Percentiles rank a stretch among this genome's conserved stretches.
phyloP scores from a whole-genome alignment of 257 asterid species.

The Ajuga chamaepitys region DNA sequence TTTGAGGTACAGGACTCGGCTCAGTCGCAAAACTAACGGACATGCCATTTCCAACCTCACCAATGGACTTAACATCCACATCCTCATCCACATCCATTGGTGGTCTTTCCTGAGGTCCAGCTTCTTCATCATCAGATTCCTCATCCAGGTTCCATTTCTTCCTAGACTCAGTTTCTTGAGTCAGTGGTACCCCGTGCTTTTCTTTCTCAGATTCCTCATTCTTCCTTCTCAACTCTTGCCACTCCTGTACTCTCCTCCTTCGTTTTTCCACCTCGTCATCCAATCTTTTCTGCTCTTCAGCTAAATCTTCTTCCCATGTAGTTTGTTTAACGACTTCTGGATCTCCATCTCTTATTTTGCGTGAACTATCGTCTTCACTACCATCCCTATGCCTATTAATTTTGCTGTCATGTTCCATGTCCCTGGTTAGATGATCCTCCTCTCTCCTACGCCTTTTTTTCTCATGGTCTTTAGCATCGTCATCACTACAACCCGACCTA shows the following conservation, averaged over 20 bases:
- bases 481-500: slow-evolving; percentile 47
- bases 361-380: slow-evolving; percentile 33
- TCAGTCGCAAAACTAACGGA: slow-evolving; percentile 30
- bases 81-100: slow-evolving; percentile 38
- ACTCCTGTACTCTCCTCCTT: slow-evolving; percentile 88
- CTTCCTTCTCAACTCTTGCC: slow-evolving; percentile 77
- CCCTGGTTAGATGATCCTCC: slow-evolving; percentile 43
- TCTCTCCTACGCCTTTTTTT: slow-evolving; percentile 64
- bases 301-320: slow-evolving; percentile 63
- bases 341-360: slow-evolving; percentile 37
- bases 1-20: slow-evolving; percentile 25
- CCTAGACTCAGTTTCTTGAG: slow-evolving; percentile 52
- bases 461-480: slow-evolving; percentile 50
- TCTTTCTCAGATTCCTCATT: slow-evolving; percentile 71
- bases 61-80: slow-evolving; percentile 26
- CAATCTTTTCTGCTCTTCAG: slow-evolving; percentile 72
- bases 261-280: slow-evolving; percentile 86
- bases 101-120: slow-evolving; percentile 38
- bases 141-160: slow-evolving; percentile 88
- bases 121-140: slow-evolving; percentile 88
- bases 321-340: slow-evolving; percentile 30
- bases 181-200: slow-evolving; percentile 43
- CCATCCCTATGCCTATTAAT: slow-evolving; percentile 32
- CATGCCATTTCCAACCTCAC: slow-evolving; percentile 31
- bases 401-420: slow-evolving; percentile 39